Percentiles rank a stretch among this genome's conserved stretches.
Conservation (phyloP, 306 rosid genomes). For the Coriaria nepalensis region DNA sequence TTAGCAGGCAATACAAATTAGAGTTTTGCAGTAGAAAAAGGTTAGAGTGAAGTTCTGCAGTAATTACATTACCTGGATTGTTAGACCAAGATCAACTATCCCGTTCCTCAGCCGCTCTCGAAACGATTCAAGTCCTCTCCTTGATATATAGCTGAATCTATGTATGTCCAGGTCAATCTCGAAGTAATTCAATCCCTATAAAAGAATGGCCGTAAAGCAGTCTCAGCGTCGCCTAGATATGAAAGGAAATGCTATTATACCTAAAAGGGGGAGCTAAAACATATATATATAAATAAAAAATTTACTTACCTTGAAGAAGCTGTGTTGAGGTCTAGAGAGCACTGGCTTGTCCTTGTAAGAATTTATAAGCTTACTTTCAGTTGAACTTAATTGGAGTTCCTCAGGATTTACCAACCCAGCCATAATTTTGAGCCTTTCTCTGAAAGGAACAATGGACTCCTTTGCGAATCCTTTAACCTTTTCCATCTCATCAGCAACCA, state of each 20-base stretch:
- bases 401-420: slow-evolving; percentile 79
- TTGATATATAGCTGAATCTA: slow-evolving; percentile 80
- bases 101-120: slow-evolving; percentile 55
- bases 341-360: slow-evolving; percentile 88
- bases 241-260: neutral
- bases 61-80: slow-evolving; percentile 99
- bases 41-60: too few relatives aligned
- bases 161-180: slow-evolving; percentile 94
- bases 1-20: too few relatives aligned
- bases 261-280: too few relatives aligned
- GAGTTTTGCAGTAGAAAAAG: too few relatives aligned
- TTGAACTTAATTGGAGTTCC: slow-evolving; percentile 46
- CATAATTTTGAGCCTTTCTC: slow-evolving; percentile 77
- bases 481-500: slow-evolving; percentile 65
- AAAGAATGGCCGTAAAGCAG: neutral
- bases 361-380: slow-evolving; percentile 64
- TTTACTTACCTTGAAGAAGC: slow-evolving; percentile 44
- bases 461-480: slow-evolving; percentile 53
- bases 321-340: slow-evolving; percentile 89
- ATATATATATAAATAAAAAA: neutral
- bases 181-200: slow-evolving; percentile 70
- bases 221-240: neutral
- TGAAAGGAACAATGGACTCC: slow-evolving; percentile 43
- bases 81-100: slow-evolving; percentile 68
- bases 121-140: slow-evolving; percentile 85